A percentile compares a stretch with the other conserved stretches of the same genome.
Conservation (phyloP, 345 rosid species). For the Camelina neglecta region DNA sequence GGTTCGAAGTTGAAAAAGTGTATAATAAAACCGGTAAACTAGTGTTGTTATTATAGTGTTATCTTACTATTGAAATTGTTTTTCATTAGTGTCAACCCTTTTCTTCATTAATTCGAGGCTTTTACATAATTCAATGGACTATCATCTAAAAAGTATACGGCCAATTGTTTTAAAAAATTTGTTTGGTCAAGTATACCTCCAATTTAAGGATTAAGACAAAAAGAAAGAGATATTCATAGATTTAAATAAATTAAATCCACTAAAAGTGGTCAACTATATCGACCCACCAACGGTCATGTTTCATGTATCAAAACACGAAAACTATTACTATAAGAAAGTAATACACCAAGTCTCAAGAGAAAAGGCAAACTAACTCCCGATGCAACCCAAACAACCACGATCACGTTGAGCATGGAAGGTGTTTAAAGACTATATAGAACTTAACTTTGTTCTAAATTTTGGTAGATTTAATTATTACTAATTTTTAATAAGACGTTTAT, state of each 20-base stretch:
- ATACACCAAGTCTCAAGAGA: neutral
- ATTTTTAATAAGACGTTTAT: too few species aligned
- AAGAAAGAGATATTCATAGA: too few species aligned
- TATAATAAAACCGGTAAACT: neutral
- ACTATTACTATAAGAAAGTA: neutral
- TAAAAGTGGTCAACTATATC: too few species aligned
- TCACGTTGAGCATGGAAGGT: neutral
- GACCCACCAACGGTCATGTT: neutral
- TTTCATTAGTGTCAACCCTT: neutral
- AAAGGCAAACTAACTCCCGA: neutral
- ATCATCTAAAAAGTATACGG: neutral
- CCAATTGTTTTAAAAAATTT: too few species aligned
- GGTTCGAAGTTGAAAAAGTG: neutral
- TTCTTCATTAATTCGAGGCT: neutral
- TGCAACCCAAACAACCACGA: neutral
- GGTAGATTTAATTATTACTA: too few species aligned
- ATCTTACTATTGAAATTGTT: neutral
- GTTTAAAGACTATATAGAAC: neutral
- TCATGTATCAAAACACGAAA: neutral
- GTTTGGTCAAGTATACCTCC: too few species aligned
- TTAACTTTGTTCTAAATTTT: neutral
- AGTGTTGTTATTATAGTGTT: neutral
- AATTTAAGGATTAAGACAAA: neutral
- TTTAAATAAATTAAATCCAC: neutral
- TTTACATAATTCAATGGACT: neutral